Evolutionary conservation across 1,284 basidiomycete species (phyloP), one percentile per base, ranked within the genome.

Genomic region (Sporisorium exsertum): DNA sequence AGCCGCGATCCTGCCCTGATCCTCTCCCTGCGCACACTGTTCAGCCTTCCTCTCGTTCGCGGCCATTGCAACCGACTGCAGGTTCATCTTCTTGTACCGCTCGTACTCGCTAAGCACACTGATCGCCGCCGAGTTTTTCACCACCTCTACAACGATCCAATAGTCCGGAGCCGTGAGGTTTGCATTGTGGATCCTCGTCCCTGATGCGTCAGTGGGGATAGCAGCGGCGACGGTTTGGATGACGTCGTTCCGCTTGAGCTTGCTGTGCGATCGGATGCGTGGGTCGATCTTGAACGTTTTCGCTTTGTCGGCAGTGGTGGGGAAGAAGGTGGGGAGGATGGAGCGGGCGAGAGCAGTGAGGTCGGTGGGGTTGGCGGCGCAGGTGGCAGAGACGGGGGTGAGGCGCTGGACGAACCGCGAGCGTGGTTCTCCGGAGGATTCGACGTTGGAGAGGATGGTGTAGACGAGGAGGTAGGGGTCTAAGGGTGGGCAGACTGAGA

Each of bases 231-330:
- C 49, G 29, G 70, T 59, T 13, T 77, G 71, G 45, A 83, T 81
- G 20, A 83, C 64, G 22, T 64, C 51, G 43, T 74, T 70, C 18
- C 81, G 72, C 24, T 75, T 75, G 15, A 83, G 51, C 22, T 64
- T 74, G 50, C 57, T 60, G 37, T 83, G 80, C 3, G 72, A 66
- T 18, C 80, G 77, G 50, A 83, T 83, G 16, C 80, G 65, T 3
- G 81, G 78, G 61, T 83, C 80, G 64, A 81, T 80, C 20, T 79
- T 77, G 61, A 80, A 80, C 58, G 72, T 70, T 13, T 53, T 62
- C 16, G 55, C 55, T 27, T 75, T 45, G 18, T 12, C 37, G 0
- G 46, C 8, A 43, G 49, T 45, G 27, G 63, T 56, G 42, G 54
- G 20, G 47, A 79, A 77, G 60, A 51, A 69, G 5, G 24, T 6